phyloP scores from a whole-genome alignment of 495 filamentous ascomycete species.

The Neurospora tetrasperma region DNA sequence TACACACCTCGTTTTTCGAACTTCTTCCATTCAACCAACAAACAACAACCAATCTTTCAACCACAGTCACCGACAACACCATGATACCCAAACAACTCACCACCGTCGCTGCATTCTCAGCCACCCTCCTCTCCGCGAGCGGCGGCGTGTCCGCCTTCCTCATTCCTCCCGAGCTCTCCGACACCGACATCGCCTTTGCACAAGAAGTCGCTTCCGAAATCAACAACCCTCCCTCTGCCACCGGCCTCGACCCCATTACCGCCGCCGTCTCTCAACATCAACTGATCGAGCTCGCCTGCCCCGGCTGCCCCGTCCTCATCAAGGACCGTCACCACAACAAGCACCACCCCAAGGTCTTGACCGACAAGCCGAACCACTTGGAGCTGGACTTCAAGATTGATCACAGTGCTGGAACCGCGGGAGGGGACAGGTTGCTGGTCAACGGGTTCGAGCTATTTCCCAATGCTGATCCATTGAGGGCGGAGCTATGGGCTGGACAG shows the following conservation, averaged over 20 bases:
- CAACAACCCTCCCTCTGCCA: neutral
- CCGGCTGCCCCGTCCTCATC: constrained; percentile 29
- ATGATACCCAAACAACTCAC: constrained; percentile 24
- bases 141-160: constrained; percentile 15
- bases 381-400: constrained; percentile 32
- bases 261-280: constrained; percentile 8
- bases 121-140: constrained; percentile 8
- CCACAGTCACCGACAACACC: neutral
- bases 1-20: neutral
- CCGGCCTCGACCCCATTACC: neutral
- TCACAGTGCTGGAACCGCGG: constrained; percentile 9
- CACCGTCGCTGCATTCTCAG: constrained; percentile 15
- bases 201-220: neutral
- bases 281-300: constrained; percentile 30
- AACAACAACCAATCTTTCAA: neutral
- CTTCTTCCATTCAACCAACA: neutral
- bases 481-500: constrained; percentile 21
- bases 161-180: constrained; percentile 15
- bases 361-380: constrained; percentile 28
- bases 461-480: constrained; percentile 19
- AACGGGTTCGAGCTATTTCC: constrained; percentile 39
- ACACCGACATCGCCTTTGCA: constrained; percentile 8
- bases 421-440: constrained; percentile 26
- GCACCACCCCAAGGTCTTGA: constrained; percentile 11
- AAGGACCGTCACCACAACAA: constrained; percentile 11